Percentiles rank a stretch among this genome's conserved stretches.
Evolutionary conservation across 2,329 filamentous ascomycete species (phyloP).

Genomic region (Clonostachys chloroleuca): DNA sequence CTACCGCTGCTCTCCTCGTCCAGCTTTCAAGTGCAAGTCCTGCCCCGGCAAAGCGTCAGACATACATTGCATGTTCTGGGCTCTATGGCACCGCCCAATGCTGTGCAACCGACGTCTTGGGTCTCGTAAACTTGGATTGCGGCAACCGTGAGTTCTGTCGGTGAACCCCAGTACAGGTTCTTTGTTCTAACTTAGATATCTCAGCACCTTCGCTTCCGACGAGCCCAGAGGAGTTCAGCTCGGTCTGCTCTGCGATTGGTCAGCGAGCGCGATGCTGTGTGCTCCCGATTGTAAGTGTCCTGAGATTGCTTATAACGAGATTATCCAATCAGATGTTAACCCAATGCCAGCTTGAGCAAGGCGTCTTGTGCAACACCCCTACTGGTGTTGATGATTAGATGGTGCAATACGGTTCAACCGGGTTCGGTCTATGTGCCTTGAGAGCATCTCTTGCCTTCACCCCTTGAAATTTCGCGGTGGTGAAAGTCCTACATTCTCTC

Average conservation of each 20-base stretch:
- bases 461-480: too few relatives aligned
- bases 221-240: constrained; percentile 32
- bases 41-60: constrained; percentile 16
- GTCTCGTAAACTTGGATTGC: constrained; percentile 52
- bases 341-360: constrained; percentile 13
- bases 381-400: constrained; percentile 13
- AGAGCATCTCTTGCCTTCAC: too few relatives aligned
- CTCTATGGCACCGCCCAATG: constrained; percentile 41
- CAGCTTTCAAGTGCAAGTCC: constrained; percentile 11
- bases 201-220: constrained; percentile 8
- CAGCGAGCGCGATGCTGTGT: constrained; percentile 55
- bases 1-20: constrained; percentile 13
- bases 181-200: constrained; percentile 20
- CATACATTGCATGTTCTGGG: constrained; percentile 30
- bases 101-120: constrained; percentile 56
- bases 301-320: too few relatives aligned
- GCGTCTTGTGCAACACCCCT: constrained; percentile 23
- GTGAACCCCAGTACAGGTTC: not conserved
- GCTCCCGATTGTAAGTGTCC: constrained; percentile 32
- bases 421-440: not conserved
- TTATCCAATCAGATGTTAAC: too few relatives aligned
- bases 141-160: constrained; percentile 33
- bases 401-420: not conserved
- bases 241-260: constrained; percentile 39
- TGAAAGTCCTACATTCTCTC: too few relatives aligned